Base-by-base conservation (phyloP, 192 early-diverging fungal species). In the Lobosporangium transversale region DNA sequence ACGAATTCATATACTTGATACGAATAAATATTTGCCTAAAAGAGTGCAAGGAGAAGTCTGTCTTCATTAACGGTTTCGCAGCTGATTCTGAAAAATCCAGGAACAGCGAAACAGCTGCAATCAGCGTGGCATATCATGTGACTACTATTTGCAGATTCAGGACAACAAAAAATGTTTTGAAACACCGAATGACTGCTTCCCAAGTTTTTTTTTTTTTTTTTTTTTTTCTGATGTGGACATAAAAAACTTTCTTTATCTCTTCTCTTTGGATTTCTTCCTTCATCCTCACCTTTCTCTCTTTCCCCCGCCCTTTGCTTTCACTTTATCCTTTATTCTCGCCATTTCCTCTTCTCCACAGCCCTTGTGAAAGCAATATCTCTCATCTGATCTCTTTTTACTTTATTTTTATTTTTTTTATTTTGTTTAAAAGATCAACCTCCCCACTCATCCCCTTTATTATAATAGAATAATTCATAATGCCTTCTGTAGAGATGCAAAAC, bases 381-480 rank as follows among this genome's bases (percentile, higher is more conserved):
- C 40, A 17, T 33, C 33, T 23, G 52, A 21, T 42, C 26, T n/a
- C 57, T 27, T n/a, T 4, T 47, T 7, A 7, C 32, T 20, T 44
- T 27, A 23, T 31, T 30, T 50, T 4, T 4, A 24, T 47, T 20
- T 26, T 21, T 35, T 31, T 14, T 60, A 26, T 30, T 40, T 5
- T 26, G 47, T 23, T 15, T 58, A 51, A 48, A 23, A 61, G 55
- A 54, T 31, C 53, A 33, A 26, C 54, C 53, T 56, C 45, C 64
- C 53, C 53, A 45, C 66, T 58, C 47, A 31, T 58, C 37, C 45
- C 9, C 48, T 53, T 33, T 29, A 42, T 44, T n/a, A n/a, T n/a
- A n/a, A n/a, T n/a, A n/a, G n/a, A n/a, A n/a, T n/a, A n/a, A 33
- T 20, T 45, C 48, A 63, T 61, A 48, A 70, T 70, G 62, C 76